Evolutionary conservation across 2,329 filamentous ascomycete genomes (phyloP).

Genomic region (Apiospora sp.): DNA sequence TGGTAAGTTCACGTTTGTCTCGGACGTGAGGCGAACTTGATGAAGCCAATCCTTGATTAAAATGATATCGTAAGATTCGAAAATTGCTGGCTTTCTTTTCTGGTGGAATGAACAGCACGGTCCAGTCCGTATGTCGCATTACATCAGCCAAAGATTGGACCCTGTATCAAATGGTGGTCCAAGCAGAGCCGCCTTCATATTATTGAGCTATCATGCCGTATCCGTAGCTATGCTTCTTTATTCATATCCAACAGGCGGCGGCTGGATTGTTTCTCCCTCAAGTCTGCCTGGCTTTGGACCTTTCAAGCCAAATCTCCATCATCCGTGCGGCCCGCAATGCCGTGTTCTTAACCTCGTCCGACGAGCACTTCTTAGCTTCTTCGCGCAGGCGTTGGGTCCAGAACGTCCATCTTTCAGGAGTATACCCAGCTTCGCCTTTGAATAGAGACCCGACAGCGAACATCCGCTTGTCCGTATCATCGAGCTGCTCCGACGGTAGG

Average conservation of each 20-base stretch:
- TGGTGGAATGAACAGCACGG: background rate
- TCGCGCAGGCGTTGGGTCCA: constrained; percentile 38
- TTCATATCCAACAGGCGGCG: background rate
- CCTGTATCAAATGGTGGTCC: background rate
- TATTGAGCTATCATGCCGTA: background rate
- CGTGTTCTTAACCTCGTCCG: constrained; percentile 32
- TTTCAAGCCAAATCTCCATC: constrained; percentile 38
- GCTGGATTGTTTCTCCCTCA: no score
- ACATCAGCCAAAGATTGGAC: background rate
- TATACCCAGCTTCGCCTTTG: constrained; percentile 35
- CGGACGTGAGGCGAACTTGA: background rate
- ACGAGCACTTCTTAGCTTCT: constrained; percentile 31
- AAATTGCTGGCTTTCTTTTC: background rate
- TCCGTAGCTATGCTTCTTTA: background rate
- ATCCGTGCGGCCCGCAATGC: constrained; percentile 37
- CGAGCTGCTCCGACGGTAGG: constrained; percentile 24
- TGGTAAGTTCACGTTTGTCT: background rate
- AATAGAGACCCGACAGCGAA: constrained; percentile 36
- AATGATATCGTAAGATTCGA: constrained; percentile 18
- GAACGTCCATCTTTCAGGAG: constrained; percentile 38
- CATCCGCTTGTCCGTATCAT: constrained; percentile 32
- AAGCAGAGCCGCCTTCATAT: background rate
- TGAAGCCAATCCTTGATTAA: background rate
- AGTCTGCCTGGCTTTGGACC: constrained; percentile 14
- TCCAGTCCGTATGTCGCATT: background rate